These are phyloP conservation scores for Gracilaria domingensis DNA, from an alignment of 23 red algal genomes.

Conservation along the genomic window DNA sequence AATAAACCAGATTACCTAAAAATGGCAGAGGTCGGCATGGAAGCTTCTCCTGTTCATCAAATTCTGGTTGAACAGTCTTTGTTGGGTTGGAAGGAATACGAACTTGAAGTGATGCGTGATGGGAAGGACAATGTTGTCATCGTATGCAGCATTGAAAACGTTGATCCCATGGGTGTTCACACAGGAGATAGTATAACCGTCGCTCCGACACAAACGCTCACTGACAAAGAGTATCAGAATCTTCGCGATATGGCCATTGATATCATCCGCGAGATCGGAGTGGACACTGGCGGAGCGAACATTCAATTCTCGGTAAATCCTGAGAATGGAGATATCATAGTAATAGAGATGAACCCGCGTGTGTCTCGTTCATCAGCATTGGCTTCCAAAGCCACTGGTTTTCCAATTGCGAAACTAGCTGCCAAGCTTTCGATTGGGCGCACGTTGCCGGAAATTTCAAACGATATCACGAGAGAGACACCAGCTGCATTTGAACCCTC, in stretches of 20 bases:
- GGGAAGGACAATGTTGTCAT: slow-evolving; percentile 97
- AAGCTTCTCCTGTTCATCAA: slow-evolving; percentile 90
- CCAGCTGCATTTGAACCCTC: slow-evolving; percentile 95
- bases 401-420: slow-evolving; percentile 98
- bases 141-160: slow-evolving; percentile 96
- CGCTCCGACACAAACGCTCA: slow-evolving; percentile 94
- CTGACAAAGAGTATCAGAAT: slow-evolving; percentile 97
- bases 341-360: slow-evolving; percentile 99
- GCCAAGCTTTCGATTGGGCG: slow-evolving; percentile 93
- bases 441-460: slow-evolving; percentile 74
- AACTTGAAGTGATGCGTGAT: slow-evolving; percentile 99
- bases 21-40: slow-evolving; percentile 92
- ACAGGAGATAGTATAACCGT: slow-evolving; percentile 99
- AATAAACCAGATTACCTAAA: slow-evolving; percentile 95
- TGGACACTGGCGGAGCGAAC: slow-evolving; percentile 96
- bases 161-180: slow-evolving; percentile 99
- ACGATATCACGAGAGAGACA: slow-evolving; percentile 98
- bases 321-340: slow-evolving; percentile 87
- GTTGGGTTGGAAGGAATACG: slow-evolving; percentile 99
- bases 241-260: slow-evolving; percentile 95
- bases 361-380: slow-evolving; percentile 97
- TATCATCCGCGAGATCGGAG: slow-evolving; percentile 99
- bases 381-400: slow-evolving; percentile 98
- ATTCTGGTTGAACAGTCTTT: slow-evolving; percentile 97
- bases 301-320: slow-evolving; percentile 99